These are phyloP conservation scores for Lepidium didymum DNA, from an alignment of 345 rosid genomes.

Conservation along the genomic window DNA sequence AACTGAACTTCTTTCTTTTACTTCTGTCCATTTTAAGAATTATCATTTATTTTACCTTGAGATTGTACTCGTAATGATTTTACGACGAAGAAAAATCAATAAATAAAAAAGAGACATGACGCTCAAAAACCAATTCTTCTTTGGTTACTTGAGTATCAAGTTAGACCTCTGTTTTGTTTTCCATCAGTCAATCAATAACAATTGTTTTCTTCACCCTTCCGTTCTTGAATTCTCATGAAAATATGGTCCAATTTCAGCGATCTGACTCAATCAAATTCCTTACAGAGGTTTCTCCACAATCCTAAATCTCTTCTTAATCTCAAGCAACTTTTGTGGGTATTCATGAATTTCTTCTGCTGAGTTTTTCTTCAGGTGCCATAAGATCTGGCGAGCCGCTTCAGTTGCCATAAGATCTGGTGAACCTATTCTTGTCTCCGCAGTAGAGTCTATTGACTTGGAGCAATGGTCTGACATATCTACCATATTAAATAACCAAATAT, in stretches of 20 bases:
- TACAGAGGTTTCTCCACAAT: neutral
- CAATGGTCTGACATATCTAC: neutral
- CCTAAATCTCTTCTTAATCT: neutral
- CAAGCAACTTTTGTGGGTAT: neutral
- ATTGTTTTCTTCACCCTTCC: neutral
- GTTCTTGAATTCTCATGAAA: neutral
- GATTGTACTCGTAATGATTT: neutral
- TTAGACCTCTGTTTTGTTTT: neutral
- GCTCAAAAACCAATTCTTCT: neutral
- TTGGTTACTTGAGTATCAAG: neutral
- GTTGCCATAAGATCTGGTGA: neutral
- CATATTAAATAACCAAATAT: neutral
- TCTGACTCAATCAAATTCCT: neutral
- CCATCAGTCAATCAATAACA: neutral
- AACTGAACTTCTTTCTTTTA: neutral
- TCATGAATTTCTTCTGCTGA: neutral
- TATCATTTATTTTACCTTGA: neutral
- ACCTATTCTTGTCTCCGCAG: too few relatives aligned
- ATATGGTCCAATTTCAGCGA: neutral
- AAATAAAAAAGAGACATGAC: neutral
- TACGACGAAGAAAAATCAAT: neutral
- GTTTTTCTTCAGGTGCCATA: neutral
- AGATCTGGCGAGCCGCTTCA: neutral
- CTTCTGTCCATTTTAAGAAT: neutral
- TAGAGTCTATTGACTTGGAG: neutral